Evolutionary conservation across 805 yeast genomes (phyloP), one percentile per base, ranked within the genome.

Genomic region (Metschnikowia koreensis): DNA sequence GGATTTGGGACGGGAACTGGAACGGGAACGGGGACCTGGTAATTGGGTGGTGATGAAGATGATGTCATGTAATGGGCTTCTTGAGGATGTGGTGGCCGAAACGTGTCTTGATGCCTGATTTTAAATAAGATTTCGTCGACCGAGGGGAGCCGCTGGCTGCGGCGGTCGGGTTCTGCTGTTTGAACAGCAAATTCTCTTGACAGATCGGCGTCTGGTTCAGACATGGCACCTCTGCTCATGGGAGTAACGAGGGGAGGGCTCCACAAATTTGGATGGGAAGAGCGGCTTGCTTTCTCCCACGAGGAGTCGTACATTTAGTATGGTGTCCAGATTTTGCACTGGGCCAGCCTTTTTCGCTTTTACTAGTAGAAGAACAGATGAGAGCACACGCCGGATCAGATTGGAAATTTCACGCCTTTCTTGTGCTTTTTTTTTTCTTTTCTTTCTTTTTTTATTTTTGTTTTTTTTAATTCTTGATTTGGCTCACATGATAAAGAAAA

Each of bases 261-360:
- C 54, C 54, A 54, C 43, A 51, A 43, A 29, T 39, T 37, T 11
- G 57, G 54, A 29, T 47, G 50, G 43, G 50, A 44, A 13, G 54
- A 51, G 33, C 50, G 43, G 41, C 57, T 54, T 12, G 48, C 47
- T 27, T 36, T 42, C 38, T 54, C 51, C 57, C 57, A 51, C 44
- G 47, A 41, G 40, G 50, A 48, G 39, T 41, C 48, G 46, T 54
- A 54, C 57, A 54, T 54, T 42, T 41, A 42, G 46, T 39, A 26
- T 38, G 11, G 41, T 16, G 50, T 36, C 42, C 37, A 39, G 45
- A 46, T 26, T 40, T 40, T 40, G n/a, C 41, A 46, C 38, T 6
- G 34, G 17, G 12, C 33, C 44, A 26, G 44, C 16, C 31, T 15
- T 46, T 39, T 38, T 46, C 34, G 38, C 17, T 39, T 33, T 40